phyloP scores from a whole-genome alignment of 2,329 filamentous ascomycete species.

The Ophiocordyceps polyrhachis-furcata region DNA sequence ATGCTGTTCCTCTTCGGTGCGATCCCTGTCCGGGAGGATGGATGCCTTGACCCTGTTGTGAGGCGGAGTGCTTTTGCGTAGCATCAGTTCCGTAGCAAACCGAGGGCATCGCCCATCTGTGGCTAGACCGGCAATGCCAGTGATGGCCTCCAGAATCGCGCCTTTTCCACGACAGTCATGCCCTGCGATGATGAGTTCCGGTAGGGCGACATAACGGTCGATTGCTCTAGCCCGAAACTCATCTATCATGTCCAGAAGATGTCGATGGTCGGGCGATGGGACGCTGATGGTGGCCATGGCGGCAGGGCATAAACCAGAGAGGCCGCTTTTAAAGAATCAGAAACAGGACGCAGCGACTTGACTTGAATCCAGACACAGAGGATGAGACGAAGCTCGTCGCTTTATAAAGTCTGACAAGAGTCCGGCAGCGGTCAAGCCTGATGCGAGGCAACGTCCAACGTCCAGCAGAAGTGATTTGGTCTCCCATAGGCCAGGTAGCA shows the following conservation, averaged over 20 bases:
- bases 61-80: conserved; percentile 27
- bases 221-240: conserved; percentile 5
- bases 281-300: conserved; percentile 2
- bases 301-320: conserved; percentile 2
- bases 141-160: conserved; percentile 46
- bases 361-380: background rate
- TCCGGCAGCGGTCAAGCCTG: background rate
- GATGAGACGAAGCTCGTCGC: background rate
- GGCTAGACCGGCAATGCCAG: conserved; percentile 38
- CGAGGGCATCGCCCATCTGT: conserved; percentile 41
- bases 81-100: conserved; percentile 42
- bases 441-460: background rate
- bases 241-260: conserved; percentile 6
- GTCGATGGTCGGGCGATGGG: conserved; percentile 3
- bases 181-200: conserved; percentile 37
- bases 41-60: conserved; percentile 14
- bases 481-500: background rate
- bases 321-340: background rate
- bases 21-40: conserved; percentile 12
- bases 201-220: conserved; percentile 16
- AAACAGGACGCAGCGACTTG: background rate
- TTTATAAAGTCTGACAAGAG: background rate
- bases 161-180: conserved; percentile 46
- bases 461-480: background rate
- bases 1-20: conserved; percentile 9